A percentile compares a stretch with the other conserved stretches of the same genome.
phyloP scores from a whole-genome alignment of 164 flowering plant species.

The Aristolochia contorta region DNA sequence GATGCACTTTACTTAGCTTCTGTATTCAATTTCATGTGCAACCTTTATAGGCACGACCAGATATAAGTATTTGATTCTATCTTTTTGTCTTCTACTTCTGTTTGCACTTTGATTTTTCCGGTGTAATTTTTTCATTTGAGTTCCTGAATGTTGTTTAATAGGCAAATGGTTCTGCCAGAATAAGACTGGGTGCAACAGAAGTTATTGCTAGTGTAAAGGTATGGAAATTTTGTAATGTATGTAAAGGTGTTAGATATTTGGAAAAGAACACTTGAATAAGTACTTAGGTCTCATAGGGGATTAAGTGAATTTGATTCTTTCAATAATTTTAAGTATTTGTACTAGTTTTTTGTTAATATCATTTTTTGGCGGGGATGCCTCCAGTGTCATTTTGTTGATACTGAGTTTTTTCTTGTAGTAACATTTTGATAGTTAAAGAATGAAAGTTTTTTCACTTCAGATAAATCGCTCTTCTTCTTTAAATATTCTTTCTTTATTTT shows the following conservation, averaged over 20 bases:
- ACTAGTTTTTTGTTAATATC: background rate
- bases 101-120: background rate
- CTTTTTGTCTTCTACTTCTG: background rate
- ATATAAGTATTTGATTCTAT: background rate
- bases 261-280: background rate
- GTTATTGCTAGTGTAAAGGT: conserved; percentile 90
- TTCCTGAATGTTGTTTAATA: conserved; percentile 10
- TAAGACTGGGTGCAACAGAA: conserved; percentile 78
- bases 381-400: background rate
- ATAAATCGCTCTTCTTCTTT: too few relatives aligned
- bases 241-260: background rate
- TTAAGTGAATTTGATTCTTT: background rate
- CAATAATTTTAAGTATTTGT: background rate
- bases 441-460: too few relatives aligned
- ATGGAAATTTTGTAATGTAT: background rate
- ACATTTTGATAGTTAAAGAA: too few relatives aligned
- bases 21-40: too few relatives aligned
- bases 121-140: background rate
- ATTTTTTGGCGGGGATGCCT: background rate
- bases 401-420: too few relatives aligned
- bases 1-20: too few relatives aligned
- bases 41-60: too few relatives aligned
- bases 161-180: conserved; percentile 98
- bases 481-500: too few relatives aligned
- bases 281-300: background rate